A percentile compares a stretch with the other conserved stretches of the same genome.
phyloP scores from a whole-genome alignment of 306 rosid genomes.

The Quercus alba region DNA sequence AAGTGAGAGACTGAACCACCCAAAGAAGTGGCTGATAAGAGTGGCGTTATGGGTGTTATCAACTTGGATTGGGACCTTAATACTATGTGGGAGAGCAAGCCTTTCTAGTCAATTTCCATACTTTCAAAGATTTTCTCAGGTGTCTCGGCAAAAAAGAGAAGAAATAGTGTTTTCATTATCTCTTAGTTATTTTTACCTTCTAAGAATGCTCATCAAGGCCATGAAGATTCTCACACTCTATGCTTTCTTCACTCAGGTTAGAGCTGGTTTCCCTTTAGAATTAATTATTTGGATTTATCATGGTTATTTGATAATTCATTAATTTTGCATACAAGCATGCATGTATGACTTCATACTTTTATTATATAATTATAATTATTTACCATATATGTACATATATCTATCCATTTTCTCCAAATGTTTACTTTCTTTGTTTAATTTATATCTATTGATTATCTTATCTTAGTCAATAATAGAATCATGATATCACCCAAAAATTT shows the following conservation, averaged over 20 bases:
- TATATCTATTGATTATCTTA: no score
- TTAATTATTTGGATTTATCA: neutral
- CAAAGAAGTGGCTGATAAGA: constrained; percentile 39
- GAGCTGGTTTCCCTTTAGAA: neutral
- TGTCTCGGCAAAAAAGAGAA: constrained; percentile 40
- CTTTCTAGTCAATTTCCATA: constrained; percentile 47
- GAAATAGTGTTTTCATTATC: constrained; percentile 48
- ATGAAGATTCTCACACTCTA: constrained; percentile 54
- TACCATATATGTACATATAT: no score
- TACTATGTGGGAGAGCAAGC: constrained; percentile 43
- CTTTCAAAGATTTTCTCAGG: constrained; percentile 23
- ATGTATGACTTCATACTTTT: neutral
- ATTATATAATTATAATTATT: no score
- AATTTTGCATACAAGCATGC: neutral
- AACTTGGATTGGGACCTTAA: constrained; percentile 57
- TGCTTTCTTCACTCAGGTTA: constrained; percentile 72
- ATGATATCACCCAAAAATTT: neutral
- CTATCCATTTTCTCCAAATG: neutral
- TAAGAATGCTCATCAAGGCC: constrained; percentile 41
- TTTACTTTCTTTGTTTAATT: neutral
- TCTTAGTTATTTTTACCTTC: constrained; percentile 33
- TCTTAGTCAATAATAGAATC: neutral
- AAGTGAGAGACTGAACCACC: constrained; percentile 50
- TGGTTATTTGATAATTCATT: no score
- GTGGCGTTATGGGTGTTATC: constrained; percentile 46